Percentiles rank a stretch among this genome's conserved stretches.
Conservation (phyloP, 1,284 basidiomycete species). For the Neonothopanus nambi region DNA sequence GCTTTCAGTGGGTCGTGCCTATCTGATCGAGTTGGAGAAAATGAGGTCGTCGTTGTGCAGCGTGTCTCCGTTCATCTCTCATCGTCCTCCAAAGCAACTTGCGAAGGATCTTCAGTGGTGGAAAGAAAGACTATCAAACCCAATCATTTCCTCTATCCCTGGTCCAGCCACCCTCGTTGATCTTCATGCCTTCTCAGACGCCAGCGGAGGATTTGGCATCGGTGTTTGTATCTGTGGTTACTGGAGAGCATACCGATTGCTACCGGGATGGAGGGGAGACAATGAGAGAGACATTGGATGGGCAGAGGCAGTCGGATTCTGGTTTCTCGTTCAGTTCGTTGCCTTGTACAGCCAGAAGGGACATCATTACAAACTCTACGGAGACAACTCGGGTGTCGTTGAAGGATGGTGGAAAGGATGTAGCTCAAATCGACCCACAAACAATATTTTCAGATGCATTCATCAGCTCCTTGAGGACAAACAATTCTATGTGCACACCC, state of each 20-base stretch:
- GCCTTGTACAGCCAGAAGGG: not conserved
- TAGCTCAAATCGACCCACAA: constrained; percentile 31
- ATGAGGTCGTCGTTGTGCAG: constrained; percentile 21
- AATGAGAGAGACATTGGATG: constrained; percentile 35
- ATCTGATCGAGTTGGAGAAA: constrained; percentile 31
- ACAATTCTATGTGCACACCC: not conserved
- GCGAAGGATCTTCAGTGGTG: constrained; percentile 40
- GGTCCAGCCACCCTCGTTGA: constrained; percentile 26
- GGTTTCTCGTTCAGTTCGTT: constrained; percentile 32
- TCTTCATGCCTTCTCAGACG: constrained; percentile 39
- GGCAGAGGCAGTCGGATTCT: constrained; percentile 38
- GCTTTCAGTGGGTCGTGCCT: constrained; percentile 30
- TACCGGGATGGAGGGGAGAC: constrained; percentile 31
- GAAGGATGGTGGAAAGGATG: constrained; percentile 38
- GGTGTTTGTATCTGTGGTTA: constrained; percentile 32
- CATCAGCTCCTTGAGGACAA: constrained; percentile 11
- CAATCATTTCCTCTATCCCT: constrained; percentile 28
- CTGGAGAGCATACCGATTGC: constrained; percentile 38
- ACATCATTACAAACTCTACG: constrained; percentile 26
- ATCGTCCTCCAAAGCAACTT: not conserved
- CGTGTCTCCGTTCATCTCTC: constrained; percentile 28
- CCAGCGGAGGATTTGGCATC: constrained; percentile 40
- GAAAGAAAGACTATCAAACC: constrained; percentile 19
- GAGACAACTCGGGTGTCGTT: constrained; percentile 40
- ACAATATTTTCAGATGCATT: constrained; percentile 25